A percentile compares a stretch with the other conserved stretches of the same genome.
These are phyloP conservation scores for Nakazawaea wickerhamii DNA, from an alignment of 805 yeast genomes.

Conservation along the genomic window DNA sequence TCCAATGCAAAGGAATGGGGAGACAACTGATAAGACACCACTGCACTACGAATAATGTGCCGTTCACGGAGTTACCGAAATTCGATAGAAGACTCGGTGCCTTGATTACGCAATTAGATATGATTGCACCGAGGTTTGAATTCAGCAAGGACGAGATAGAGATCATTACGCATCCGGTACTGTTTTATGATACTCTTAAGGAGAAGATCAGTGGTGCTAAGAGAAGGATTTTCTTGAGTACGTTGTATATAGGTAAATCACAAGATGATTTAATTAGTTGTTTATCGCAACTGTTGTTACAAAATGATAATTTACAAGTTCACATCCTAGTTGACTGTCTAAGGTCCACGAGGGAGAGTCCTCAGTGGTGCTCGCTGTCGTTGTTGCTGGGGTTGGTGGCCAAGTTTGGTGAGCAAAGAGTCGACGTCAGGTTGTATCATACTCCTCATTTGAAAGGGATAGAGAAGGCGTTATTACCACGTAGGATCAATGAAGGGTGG, in stretches of 20 bases:
- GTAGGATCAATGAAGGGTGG: conserved; percentile 81
- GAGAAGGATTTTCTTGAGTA: conserved; percentile 68
- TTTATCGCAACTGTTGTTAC: conserved; percentile 51
- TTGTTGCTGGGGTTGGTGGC: conserved; percentile 61
- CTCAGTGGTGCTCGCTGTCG: conserved; percentile 70
- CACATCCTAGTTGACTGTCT: conserved; percentile 79
- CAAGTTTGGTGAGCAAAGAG: conserved; percentile 58
- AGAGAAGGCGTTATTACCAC: conserved; percentile 62
- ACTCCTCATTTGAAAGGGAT: conserved; percentile 81
- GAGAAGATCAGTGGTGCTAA: conserved; percentile 58
- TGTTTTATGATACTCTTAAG: conserved; percentile 66
- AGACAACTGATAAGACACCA: conserved; percentile 13
- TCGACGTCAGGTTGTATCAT: conserved; percentile 78
- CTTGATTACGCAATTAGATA: conserved; percentile 49
- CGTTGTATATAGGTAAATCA: conserved; percentile 79
- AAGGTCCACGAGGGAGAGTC: conserved; percentile 91
- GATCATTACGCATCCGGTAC: conserved; percentile 58
- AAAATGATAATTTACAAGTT: conserved; percentile 59
- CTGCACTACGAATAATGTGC: conserved; percentile 17
- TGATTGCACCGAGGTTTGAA: conserved; percentile 63
- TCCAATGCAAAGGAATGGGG: conserved; percentile 3
- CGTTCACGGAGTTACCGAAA: conserved; percentile 5
- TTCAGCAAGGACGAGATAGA: conserved; percentile 51
- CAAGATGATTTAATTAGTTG: conserved; percentile 72
- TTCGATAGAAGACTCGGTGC: conserved; percentile 41